Conservation (phyloP, 139 green algal genomes). For the Ostreobium quekettii region DNA sequence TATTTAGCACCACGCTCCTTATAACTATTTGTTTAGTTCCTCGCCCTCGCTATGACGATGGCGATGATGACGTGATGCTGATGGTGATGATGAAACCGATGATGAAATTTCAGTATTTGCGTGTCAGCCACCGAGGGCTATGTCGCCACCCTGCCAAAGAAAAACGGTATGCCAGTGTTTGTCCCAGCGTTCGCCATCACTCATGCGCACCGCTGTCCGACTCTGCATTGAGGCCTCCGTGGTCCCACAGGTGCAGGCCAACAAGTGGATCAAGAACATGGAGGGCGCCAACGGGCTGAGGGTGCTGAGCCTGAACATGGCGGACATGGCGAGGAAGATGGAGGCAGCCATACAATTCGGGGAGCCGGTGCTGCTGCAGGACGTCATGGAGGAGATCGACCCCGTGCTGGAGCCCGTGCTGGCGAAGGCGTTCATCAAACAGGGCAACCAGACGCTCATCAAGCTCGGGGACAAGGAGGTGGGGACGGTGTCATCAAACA, state of each 20-base stretch:
- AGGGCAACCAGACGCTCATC: slow-evolving; percentile 57
- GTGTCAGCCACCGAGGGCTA: too few species aligned
- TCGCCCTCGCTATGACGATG: too few species aligned
- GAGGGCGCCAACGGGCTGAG: slow-evolving; percentile 49
- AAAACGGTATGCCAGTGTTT: too few species aligned
- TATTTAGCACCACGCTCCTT: too few species aligned
- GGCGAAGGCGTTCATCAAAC: slow-evolving; percentile 65
- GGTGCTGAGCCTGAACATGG: slow-evolving; percentile 58
- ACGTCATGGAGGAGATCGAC: slow-evolving; percentile 66
- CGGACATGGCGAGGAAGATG: slow-evolving; percentile 61
- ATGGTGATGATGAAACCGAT: too few species aligned
- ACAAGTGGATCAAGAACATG: slow-evolving; percentile 78
- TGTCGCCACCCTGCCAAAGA: too few species aligned
- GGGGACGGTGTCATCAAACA: neutral
- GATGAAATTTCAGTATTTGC: too few species aligned
- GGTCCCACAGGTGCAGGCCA: slow-evolving; percentile 45
- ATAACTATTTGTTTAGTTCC: too few species aligned
- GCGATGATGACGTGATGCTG: too few species aligned
- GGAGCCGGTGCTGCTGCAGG: slow-evolving; percentile 63
- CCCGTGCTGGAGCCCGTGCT: slow-evolving; percentile 69
- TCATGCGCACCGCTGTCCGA: too few species aligned
- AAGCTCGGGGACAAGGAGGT: slow-evolving; percentile 79
- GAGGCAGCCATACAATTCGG: slow-evolving; percentile 73
- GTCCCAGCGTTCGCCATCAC: too few species aligned
- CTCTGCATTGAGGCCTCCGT: neutral